These are phyloP conservation scores for Candida glaebosa DNA, from an alignment of 805 yeast genomes.

Conservation along the genomic window DNA sequence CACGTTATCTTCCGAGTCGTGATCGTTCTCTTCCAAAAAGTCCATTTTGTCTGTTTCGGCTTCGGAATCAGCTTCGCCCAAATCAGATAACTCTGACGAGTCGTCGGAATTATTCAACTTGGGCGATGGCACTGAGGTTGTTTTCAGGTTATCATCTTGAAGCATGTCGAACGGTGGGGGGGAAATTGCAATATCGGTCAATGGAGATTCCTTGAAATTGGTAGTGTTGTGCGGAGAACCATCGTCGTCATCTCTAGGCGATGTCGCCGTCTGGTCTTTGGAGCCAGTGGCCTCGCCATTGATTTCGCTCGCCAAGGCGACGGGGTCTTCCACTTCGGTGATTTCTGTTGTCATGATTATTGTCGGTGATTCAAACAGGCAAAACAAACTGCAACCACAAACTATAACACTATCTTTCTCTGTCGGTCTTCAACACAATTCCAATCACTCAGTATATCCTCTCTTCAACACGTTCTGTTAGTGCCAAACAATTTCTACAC, in stretches of 20 bases:
- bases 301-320: neutral
- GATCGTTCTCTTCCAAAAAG: constrained; percentile 36
- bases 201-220: constrained; percentile 32
- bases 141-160: constrained; percentile 7
- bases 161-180: constrained; percentile 35
- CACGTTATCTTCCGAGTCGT: constrained; percentile 16
- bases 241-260: constrained; percentile 1
- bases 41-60: constrained; percentile 92
- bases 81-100: constrained; percentile 46
- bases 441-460: neutral
- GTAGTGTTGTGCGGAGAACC: constrained; percentile 8
- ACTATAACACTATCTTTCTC: neutral
- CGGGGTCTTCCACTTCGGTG: neutral
- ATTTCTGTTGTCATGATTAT: neutral
- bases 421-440: neutral
- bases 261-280: constrained; percentile 1
- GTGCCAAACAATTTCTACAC: neutral
- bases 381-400: neutral
- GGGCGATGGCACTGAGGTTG: neutral
- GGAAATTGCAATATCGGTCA: constrained; percentile 39
- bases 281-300: neutral
- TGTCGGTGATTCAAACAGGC: neutral
- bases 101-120: constrained; percentile 14
- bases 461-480: neutral
- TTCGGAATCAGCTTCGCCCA: constrained; percentile 67